Conservation (phyloP, 768 basidiomycete species). For the Termitomyces sp. region DNA sequence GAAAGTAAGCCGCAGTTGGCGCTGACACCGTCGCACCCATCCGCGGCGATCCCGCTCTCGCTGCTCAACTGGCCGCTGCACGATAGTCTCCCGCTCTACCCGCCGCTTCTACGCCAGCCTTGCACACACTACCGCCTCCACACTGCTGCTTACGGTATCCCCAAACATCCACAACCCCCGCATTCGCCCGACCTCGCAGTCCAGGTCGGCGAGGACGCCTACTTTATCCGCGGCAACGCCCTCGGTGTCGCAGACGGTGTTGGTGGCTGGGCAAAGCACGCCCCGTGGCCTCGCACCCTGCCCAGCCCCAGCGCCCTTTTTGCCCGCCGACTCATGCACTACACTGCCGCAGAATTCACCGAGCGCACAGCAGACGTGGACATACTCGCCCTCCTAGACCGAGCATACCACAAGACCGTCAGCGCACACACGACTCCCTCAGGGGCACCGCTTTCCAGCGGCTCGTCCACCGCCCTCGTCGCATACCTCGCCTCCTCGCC, state of each 20-base stretch:
- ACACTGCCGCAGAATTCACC: slow-evolving; percentile 53
- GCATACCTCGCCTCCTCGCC: slow-evolving; percentile 50
- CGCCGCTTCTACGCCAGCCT: no score
- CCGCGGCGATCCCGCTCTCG: neutral
- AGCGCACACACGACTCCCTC: slow-evolving; percentile 45
- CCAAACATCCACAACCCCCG: slow-evolving; percentile 42
- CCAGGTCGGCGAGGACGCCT: slow-evolving; percentile 91
- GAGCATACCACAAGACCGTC: slow-evolving; percentile 62
- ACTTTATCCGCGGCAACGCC: slow-evolving; percentile 75
- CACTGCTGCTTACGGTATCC: slow-evolving; percentile 81
- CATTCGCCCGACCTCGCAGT: slow-evolving; percentile 44
- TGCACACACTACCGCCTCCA: slow-evolving; percentile 41
- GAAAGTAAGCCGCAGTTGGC: neutral
- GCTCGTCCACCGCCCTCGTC: slow-evolving; percentile 65
- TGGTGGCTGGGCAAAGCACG: slow-evolving; percentile 63
- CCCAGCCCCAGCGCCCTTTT: slow-evolving; percentile 48
- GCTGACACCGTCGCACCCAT: neutral
- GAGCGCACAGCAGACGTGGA: slow-evolving; percentile 46
- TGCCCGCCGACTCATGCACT: slow-evolving; percentile 82
- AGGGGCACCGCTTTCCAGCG: slow-evolving; percentile 41
- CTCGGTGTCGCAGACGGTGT: slow-evolving; percentile 96
- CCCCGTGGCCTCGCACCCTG: neutral
- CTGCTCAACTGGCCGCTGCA: neutral
- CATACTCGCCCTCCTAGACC: slow-evolving; percentile 62
- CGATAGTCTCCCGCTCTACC: neutral